Conservation (phyloP, 1,284 basidiomycete species). For the Malassezia cuniculi region DNA sequence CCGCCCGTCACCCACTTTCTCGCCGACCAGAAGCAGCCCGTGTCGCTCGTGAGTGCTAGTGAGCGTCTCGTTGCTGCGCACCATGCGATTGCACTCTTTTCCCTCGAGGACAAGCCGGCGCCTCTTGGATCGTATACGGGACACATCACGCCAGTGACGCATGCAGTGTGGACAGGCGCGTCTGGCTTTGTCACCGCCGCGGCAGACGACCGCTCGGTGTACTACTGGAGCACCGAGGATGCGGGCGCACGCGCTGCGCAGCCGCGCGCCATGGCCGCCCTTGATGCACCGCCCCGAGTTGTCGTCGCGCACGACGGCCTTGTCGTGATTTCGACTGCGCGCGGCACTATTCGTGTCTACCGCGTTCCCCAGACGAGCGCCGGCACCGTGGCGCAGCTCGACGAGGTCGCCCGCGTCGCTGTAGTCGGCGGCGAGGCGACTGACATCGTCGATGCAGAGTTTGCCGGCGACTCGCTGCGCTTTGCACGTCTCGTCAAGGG, state of each 20-base stretch:
- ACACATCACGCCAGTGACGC: constrained; percentile 35
- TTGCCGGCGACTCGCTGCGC: constrained; percentile 18
- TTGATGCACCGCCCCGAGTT: constrained; percentile 42
- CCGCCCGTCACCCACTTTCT: constrained; percentile 6
- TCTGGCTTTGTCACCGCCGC: constrained; percentile 57
- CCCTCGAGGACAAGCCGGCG: constrained; percentile 7
- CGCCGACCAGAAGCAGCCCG: constrained; percentile 8
- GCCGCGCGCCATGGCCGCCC: constrained; percentile 41
- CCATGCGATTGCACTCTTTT: constrained; percentile 25
- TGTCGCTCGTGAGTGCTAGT: background rate
- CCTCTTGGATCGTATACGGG: constrained; percentile 21
- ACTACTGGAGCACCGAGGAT: constrained; percentile 50
- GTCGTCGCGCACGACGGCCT: constrained; percentile 18
- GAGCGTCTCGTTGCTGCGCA: constrained; percentile 20
- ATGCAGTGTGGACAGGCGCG: constrained; percentile 25
- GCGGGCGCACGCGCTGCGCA: background rate
- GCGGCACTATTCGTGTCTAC: constrained; percentile 30
- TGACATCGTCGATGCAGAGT: constrained; percentile 21
- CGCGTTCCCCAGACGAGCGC: constrained; percentile 24
- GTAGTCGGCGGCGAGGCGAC: background rate
- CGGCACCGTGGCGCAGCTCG: constrained; percentile 18
- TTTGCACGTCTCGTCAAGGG: constrained; percentile 29
- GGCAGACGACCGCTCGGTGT: constrained; percentile 62
- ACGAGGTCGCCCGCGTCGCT: constrained; percentile 12
- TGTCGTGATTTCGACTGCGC: constrained; percentile 44